Evolutionary conservation across 1,284 basidiomycete genomes (phyloP).

Genomic region (Ceraceosorus guamensis): DNA sequence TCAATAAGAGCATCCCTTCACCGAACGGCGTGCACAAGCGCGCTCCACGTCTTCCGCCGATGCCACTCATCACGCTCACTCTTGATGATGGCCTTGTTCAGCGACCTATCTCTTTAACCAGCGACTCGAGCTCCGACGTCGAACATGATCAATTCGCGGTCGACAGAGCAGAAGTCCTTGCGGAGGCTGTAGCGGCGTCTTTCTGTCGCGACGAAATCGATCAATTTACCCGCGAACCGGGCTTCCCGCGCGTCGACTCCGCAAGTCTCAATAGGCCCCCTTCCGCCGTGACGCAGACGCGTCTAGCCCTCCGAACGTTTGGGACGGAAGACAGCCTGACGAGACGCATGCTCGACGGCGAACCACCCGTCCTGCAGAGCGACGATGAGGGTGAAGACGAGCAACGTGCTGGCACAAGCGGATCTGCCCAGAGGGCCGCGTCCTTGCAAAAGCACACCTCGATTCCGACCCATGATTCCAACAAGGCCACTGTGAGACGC

Average conservation of each 20-base stretch:
- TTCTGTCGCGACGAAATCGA: too few relatives aligned
- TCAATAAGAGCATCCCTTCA: not conserved
- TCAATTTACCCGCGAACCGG: too few relatives aligned
- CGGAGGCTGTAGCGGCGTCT: too few relatives aligned
- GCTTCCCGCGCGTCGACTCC: not conserved
- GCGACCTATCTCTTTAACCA: constrained; percentile 2
- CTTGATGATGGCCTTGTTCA: constrained; percentile 6
- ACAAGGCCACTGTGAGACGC: not conserved
- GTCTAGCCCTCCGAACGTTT: not conserved
- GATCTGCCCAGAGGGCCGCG: too few relatives aligned
- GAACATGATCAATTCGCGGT: too few relatives aligned
- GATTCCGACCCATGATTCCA: not conserved
- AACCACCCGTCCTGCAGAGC: too few relatives aligned
- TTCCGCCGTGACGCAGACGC: not conserved
- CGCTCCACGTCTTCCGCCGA: constrained; percentile 4
- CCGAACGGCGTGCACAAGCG: not conserved
- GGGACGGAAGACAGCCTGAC: not conserved
- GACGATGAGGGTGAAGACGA: too few relatives aligned
- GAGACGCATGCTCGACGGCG: too few relatives aligned
- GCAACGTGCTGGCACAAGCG: too few relatives aligned
- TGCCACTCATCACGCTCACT: constrained; percentile 6
- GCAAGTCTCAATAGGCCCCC: not conserved
- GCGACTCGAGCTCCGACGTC: not conserved
- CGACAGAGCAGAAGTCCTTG: too few relatives aligned
- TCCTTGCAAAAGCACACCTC: not conserved